These are phyloP conservation scores for Oryza nivara DNA, from an alignment of 176 grass and related monocot genomes.

Conservation along the genomic window DNA sequence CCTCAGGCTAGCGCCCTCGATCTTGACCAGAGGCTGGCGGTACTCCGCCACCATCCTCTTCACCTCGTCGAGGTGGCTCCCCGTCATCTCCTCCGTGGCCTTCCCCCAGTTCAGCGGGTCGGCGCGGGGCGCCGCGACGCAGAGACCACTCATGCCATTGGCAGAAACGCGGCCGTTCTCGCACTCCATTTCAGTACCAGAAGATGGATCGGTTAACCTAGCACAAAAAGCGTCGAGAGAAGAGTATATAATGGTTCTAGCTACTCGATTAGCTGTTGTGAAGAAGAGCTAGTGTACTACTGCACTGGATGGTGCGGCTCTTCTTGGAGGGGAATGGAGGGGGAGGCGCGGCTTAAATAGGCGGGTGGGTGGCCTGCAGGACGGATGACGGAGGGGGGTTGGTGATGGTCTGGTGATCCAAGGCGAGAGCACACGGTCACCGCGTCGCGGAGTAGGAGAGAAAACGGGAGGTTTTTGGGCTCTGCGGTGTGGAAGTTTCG, in stretches of 20 bases:
- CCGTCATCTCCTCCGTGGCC: conserved; percentile 50
- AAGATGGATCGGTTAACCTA: background rate
- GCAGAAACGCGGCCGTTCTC: conserved; percentile 33
- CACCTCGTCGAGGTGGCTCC: conserved; percentile 64
- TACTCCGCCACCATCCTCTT: conserved; percentile 62
- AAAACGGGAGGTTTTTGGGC: background rate
- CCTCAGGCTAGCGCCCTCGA: conserved; percentile 53
- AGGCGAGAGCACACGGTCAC: background rate
- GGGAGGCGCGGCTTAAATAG: conserved; percentile 55
- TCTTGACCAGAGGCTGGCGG: conserved; percentile 48
- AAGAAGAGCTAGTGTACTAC: conserved; percentile 42
- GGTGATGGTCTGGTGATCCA: background rate
- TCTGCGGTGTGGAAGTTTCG: conserved; percentile 13
- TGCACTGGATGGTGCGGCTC: conserved; percentile 21
- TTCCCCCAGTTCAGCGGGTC: conserved; percentile 62
- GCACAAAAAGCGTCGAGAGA: background rate
- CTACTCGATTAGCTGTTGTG: background rate
- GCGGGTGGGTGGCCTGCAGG: background rate
- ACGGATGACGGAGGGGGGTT: background rate
- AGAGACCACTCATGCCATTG: conserved; percentile 17
- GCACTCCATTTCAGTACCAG: conserved; percentile 32
- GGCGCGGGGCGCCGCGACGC: conserved; percentile 39
- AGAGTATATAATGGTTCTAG: background rate
- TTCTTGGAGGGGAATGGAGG: conserved; percentile 40
- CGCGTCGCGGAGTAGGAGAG: background rate